A percentile compares a stretch with the other conserved stretches of the same genome.
Conservation (phyloP, 2,329 filamentous ascomycete genomes). For the Aspergillus carbonarius region DNA sequence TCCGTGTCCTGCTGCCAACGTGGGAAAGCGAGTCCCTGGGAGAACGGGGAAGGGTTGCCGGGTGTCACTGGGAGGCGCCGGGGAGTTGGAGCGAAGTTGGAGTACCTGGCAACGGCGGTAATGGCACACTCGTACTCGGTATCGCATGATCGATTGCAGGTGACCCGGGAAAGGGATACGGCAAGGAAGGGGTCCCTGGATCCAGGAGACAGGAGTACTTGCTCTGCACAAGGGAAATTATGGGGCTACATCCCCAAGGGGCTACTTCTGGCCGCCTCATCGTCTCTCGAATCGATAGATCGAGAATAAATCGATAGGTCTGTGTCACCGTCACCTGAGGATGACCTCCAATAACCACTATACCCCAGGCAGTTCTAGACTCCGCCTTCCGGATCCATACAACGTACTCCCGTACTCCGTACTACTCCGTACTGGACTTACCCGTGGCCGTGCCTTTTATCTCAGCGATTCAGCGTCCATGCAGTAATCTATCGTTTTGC, state of each 20-base stretch:
- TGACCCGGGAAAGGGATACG: not conserved
- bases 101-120: not conserved
- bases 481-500: not conserved
- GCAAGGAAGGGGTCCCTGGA: not conserved
- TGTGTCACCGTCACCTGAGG: not conserved
- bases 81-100: not conserved
- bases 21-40: too few species aligned
- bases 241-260: not conserved
- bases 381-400: not conserved
- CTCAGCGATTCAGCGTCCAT: not conserved
- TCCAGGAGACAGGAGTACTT: not conserved
- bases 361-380: not conserved
- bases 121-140: not conserved
- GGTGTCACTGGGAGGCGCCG: not conserved
- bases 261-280: not conserved
- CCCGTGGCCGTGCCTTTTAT: too few species aligned
- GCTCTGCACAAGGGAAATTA: not conserved
- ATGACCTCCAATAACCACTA: not conserved
- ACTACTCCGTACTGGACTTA: too few species aligned
- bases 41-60: too few species aligned
- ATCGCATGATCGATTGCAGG: slow-evolving; percentile 1
- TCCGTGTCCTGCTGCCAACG: not conserved
- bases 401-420: too few species aligned
- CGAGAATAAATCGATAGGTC: not conserved
- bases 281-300: not conserved